Conservation (phyloP, 805 yeast genomes). For the Kluyveromyces wickerhamii region DNA sequence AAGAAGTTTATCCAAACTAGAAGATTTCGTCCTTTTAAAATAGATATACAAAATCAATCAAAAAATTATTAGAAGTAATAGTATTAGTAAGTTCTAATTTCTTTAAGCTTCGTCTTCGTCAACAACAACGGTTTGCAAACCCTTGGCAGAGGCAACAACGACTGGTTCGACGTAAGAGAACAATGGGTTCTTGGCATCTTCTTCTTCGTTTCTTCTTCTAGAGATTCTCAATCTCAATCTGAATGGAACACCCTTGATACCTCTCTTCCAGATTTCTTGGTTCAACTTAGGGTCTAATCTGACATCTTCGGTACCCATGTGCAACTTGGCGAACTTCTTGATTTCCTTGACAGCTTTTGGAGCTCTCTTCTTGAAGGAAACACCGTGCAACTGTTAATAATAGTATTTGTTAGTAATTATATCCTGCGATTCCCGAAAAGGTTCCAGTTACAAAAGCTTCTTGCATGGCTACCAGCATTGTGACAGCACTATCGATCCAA, state of each 20-base stretch:
- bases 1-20: slow-evolving; percentile 18
- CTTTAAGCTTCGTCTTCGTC: slow-evolving; percentile 59
- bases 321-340: slow-evolving; percentile 96
- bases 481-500: too few relatives aligned
- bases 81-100: slow-evolving; percentile 18
- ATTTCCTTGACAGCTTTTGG: slow-evolving; percentile 99
- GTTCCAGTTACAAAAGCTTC: too few relatives aligned
- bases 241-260: slow-evolving; percentile 98
- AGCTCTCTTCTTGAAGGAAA: slow-evolving; percentile 98
- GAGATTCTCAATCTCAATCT: slow-evolving; percentile 98
- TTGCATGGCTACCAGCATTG: too few relatives aligned
- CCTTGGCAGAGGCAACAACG: slow-evolving; percentile 89
- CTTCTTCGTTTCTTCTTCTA: slow-evolving; percentile 99
- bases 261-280: slow-evolving; percentile 99
- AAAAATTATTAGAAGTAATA: slow-evolving; percentile 3
- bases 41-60: slow-evolving; percentile 3
- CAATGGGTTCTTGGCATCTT: slow-evolving; percentile 95
- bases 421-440: too few relatives aligned
- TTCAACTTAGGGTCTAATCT: slow-evolving; percentile 98
- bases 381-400: slow-evolving; percentile 80
- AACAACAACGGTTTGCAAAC: slow-evolving; percentile 95
- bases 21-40: background rate
- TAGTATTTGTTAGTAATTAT: slow-evolving; percentile 35
- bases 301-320: slow-evolving; percentile 98
- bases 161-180: slow-evolving; percentile 98